These are phyloP conservation scores for Aureobasidium sp. DNA, from an alignment of 2,329 filamentous ascomycete genomes.

Conservation along the genomic window DNA sequence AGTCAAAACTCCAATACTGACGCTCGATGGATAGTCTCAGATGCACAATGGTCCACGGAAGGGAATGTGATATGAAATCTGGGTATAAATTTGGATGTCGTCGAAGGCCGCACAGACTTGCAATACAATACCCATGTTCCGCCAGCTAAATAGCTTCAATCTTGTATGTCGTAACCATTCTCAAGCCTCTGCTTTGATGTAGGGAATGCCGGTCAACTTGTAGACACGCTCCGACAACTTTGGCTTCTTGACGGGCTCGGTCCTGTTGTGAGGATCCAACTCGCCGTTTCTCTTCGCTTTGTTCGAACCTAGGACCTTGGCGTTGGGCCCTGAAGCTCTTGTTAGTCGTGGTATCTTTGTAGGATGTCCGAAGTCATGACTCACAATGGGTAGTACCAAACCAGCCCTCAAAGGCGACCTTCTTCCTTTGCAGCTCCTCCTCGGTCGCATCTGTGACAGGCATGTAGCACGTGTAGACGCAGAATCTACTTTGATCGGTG, in stretches of 20 bases:
- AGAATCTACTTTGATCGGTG: conserved; percentile 26
- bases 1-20: too few species aligned
- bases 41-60: too few species aligned
- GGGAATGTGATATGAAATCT: too few species aligned
- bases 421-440: conserved; percentile 30
- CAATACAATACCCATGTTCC: too few species aligned
- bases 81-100: too few species aligned
- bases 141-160: neutral
- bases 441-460: conserved; percentile 30
- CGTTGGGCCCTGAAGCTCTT: conserved; percentile 23
- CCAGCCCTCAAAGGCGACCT: conserved; percentile 26
- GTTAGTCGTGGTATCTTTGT: neutral
- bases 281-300: conserved; percentile 27
- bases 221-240: conserved; percentile 36
- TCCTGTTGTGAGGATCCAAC: conserved; percentile 31
- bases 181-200: conserved; percentile 26
- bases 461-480: conserved; percentile 33
- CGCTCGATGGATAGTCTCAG: too few species aligned
- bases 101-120: too few species aligned
- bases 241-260: conserved; percentile 35
- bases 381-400: conserved; percentile 29
- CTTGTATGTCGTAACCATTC: neutral
- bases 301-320: conserved; percentile 27
- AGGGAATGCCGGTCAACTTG: conserved; percentile 44
- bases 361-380: neutral